Evolutionary conservation across 176 grass and related monocot species (phyloP).

Genomic region (Triticum timopheevii): DNA sequence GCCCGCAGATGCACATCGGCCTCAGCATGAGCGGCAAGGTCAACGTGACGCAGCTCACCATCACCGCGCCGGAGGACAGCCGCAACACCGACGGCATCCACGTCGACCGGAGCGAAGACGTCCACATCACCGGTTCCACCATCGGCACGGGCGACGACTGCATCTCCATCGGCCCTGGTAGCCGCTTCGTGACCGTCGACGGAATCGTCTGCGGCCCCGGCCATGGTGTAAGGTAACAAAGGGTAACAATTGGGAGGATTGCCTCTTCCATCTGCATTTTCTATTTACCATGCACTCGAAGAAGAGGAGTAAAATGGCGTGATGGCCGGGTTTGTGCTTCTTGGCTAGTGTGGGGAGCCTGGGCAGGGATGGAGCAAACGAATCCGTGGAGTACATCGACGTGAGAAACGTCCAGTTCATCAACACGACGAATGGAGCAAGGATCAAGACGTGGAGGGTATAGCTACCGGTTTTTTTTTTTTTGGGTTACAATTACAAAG

Average conservation of each 20-base stretch:
- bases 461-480: too few relatives aligned
- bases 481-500: too few relatives aligned
- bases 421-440: constrained; percentile 41
- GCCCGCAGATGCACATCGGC: constrained; percentile 50
- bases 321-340: not conserved
- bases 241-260: too few relatives aligned
- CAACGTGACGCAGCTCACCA: constrained; percentile 11
- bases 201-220: constrained; percentile 50
- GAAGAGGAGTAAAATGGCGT: not conserved
- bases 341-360: constrained; percentile 53
- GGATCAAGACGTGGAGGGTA: constrained; percentile 56
- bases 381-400: constrained; percentile 40
- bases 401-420: constrained; percentile 42
- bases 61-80: constrained; percentile 44
- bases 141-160: constrained; percentile 63
- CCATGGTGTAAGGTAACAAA: constrained; percentile 56
- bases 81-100: constrained; percentile 73
- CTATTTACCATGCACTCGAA: not conserved
- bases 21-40: constrained; percentile 19
- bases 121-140: constrained; percentile 1
- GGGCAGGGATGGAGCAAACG: constrained; percentile 9
- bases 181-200: constrained; percentile 37
- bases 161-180: constrained; percentile 47
- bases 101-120: constrained; percentile 21
- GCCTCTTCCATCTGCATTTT: not conserved